These are phyloP conservation scores for Dictyostelium intermedium DNA, from an alignment of 78 protist genomes.

Conservation along the genomic window DNA sequence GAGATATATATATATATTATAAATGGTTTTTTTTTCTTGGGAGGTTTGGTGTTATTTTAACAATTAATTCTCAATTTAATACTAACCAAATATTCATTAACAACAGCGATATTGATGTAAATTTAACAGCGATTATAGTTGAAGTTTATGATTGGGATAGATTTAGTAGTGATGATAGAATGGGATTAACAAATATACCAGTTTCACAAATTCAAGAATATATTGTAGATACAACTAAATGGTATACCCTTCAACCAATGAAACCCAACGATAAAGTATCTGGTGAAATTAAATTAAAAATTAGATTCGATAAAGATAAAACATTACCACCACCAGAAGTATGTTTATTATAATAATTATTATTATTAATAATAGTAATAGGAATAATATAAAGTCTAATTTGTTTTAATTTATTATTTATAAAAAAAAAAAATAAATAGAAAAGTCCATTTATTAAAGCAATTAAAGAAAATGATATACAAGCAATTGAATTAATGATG, in stretches of 20 bases:
- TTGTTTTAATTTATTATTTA: background rate
- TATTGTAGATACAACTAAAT: constrained; percentile 27
- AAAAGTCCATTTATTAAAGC: constrained; percentile 66
- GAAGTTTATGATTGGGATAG: constrained; percentile 80
- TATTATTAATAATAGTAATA: background rate
- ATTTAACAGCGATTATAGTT: background rate
- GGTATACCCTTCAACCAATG: constrained; percentile 60
- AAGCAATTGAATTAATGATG: constrained; percentile 8
- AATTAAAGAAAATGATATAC: constrained; percentile 49
- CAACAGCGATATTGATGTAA: constrained; percentile 2
- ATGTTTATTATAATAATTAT: background rate
- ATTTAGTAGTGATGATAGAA: constrained; percentile 66
- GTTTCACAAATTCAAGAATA: background rate
- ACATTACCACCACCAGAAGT: constrained; percentile 12
- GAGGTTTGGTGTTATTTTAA: too few species aligned
- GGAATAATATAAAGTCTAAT: background rate
- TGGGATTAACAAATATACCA: constrained; percentile 58
- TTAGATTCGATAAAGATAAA: constrained; percentile 35
- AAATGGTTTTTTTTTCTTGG: too few species aligned
- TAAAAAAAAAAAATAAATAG: background rate
- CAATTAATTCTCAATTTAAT: too few species aligned
- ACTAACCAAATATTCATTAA: too few species aligned
- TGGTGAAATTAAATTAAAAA: constrained; percentile 36
- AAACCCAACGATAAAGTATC: constrained; percentile 42
- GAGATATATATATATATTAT: too few species aligned